These are phyloP conservation scores for Zymoseptoria pseudotritici DNA, from an alignment of 2,329 filamentous ascomycete genomes.

Conservation along the genomic window DNA sequence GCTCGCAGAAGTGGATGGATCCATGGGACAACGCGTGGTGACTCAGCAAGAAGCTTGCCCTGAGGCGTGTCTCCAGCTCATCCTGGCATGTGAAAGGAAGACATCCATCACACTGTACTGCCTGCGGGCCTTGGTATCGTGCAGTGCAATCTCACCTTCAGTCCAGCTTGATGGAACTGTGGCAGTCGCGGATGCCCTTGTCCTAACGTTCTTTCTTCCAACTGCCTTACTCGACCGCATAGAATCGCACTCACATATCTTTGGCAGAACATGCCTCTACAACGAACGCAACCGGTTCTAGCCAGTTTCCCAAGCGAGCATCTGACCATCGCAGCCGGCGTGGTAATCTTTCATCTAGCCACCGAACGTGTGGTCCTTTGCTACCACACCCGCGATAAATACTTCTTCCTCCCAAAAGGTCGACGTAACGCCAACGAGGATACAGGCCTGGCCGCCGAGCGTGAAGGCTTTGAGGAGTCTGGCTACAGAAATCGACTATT, in stretches of 20 bases:
- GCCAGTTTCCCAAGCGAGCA: constrained; percentile 21
- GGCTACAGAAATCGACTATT: constrained; percentile 45
- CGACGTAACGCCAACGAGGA: constrained; percentile 41
- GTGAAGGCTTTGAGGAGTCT: constrained; percentile 46
- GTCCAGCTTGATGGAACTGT: background rate
- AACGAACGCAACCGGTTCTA: constrained; percentile 15
- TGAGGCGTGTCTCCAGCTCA: too few relatives aligned
- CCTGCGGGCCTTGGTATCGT: too few relatives aligned
- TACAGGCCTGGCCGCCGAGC: constrained; percentile 35
- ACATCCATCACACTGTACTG: too few relatives aligned
- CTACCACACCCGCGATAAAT: constrained; percentile 34
- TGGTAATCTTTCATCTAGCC: constrained; percentile 46
- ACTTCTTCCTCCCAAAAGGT: constrained; percentile 46
- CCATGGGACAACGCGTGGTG: too few relatives aligned
- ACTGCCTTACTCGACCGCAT: background rate
- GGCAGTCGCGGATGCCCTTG: background rate
- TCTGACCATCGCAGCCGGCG: constrained; percentile 34
- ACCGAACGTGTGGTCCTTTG: constrained; percentile 41
- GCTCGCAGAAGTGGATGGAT: background rate
- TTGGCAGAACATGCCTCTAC: constrained; percentile 3
- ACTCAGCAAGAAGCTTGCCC: too few relatives aligned
- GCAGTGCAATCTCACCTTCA: too few relatives aligned
- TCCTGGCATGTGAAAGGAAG: too few relatives aligned
- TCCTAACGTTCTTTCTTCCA: background rate
- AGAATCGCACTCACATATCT: background rate